Evolutionary conservation across 495 filamentous ascomycete species (phyloP), one percentile per base, ranked within the genome.

Genomic region (Cryomyces minteri): DNA sequence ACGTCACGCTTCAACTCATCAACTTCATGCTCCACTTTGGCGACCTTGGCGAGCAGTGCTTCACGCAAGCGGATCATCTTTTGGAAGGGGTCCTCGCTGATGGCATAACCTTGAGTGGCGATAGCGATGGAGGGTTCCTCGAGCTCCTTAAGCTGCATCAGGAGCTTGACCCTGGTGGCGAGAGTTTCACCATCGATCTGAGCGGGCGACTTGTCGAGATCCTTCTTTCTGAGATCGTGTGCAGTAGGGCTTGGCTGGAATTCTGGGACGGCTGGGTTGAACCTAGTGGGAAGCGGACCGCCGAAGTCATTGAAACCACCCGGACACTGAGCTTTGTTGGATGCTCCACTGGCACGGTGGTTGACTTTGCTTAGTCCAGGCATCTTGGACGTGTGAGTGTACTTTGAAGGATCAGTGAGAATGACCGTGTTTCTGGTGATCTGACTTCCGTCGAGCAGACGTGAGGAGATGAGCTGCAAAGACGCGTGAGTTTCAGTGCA

Each of bases 221-320:
- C 14, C 2, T 41, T 25, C 9, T 39, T 6, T 31, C 45, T 48
- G 10, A 31, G 49, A 12, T 49, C 32, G 5, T 48, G 0, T 10
- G 44, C 49, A 8, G 32, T 51, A 30, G 36, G 37, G 32, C 4
- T 48, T 6, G 49, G 49, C 29, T 39, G 44, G 30, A 51, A 51
- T 0, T n/a, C 6, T 7, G 44, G 39, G 5, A 44, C 37, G 5
- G 44, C 18, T 8, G 48, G 48, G 44, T 51, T 47, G 40, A 47
- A 39, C n/a, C 28, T 2, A 32, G 45, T n/a, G n/a, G 0, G 43
- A 28, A 29, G 5, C 18, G 18, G 18, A 25, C 18, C 18, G 18
- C 18, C 18, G 18, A 25, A 25, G 18, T 25, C 18, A 25, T 25
- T 25, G 18, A 25, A 25, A 25, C 18, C 18, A 25, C 18, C 18